Base-by-base conservation (phyloP, 139 green algal species). In the Coccomyxa sp. region DNA sequence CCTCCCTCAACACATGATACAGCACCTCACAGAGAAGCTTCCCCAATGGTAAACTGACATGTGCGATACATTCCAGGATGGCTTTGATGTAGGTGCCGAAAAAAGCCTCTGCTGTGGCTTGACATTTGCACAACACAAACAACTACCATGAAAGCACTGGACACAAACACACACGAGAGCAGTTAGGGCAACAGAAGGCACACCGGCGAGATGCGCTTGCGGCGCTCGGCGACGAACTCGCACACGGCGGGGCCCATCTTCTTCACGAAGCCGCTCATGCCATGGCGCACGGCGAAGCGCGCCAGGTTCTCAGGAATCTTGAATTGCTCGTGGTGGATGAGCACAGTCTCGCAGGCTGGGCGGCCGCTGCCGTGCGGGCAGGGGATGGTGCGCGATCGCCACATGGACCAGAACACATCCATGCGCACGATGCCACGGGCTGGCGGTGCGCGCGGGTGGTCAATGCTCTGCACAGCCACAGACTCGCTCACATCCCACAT, bases 241-340 rank as follows among this genome's bases (percentile, higher is more conserved):
- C 84, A 83, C 67, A 93, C 88, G 21, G 86, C 86, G 31, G 88
- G 86, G 14, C 88, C 80, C 87, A 98, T 90, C 81, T 92, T 93
- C 77, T 90, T 91, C 13, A 98, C 87, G 82, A 98, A 98, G 85
- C 93, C 91, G 80, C 91, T 93, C 95, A 98, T 98, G 85, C 95
- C 93, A 77, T 91, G 87, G 57, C 86, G 86, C 17, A 95, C 90
- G 15, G 90, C 89, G 88, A 96, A 95, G 75, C 91, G 83, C 25
- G 91, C 86, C 60, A 97, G 80, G 81, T 92, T 90, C 86, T 98
- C 94, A 23, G 91, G 89, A 81, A 97, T 95, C 82, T 95, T 95
- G 84, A 98, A 95, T 87, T 95, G 87, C 91, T 98, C 95, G 81
- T 93, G 91, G 88, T 98, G 95, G 82, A 98, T 88, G 83, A 98